Evolutionary conservation across 352 stramenopile genomes (phyloP).

Genomic region (Globisporangium alternatum): DNA sequence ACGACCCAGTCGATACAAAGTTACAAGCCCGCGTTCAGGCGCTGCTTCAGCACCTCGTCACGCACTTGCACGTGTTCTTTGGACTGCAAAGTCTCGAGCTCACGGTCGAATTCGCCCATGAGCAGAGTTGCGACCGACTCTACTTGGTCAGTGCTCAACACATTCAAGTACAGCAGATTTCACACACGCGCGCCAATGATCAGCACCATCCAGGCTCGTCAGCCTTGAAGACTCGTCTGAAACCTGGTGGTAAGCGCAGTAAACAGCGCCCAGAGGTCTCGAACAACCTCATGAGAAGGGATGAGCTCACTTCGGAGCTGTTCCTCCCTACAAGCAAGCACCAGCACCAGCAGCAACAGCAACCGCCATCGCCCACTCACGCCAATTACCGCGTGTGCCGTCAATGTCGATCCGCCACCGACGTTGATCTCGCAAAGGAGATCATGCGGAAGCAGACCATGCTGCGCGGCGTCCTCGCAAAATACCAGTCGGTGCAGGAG

Average conservation of each 20-base stretch:
- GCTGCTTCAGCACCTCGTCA: background rate
- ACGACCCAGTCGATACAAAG: background rate
- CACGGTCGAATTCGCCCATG: conserved; percentile 9
- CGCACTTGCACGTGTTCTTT: conserved; percentile 18
- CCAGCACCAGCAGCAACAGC: background rate
- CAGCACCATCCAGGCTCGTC: background rate
- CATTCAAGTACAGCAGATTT: conserved; percentile 2
- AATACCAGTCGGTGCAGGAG: conserved; percentile 25
- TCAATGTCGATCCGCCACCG: conserved; percentile 25
- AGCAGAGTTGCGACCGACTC: conserved; percentile 2
- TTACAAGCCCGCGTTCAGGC: background rate
- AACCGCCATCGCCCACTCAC: background rate
- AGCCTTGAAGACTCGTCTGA: background rate
- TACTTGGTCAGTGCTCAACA: conserved; percentile 18
- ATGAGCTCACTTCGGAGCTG: background rate
- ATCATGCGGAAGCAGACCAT: conserved; percentile 26
- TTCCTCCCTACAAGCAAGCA: background rate
- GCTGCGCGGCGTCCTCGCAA: conserved; percentile 22
- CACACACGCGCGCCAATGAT: background rate
- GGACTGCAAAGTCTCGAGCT: conserved; percentile 9
- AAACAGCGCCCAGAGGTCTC: background rate
- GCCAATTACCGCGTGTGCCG: conserved; percentile 27
- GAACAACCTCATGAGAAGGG: background rate
- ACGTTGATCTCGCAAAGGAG: conserved; percentile 34
- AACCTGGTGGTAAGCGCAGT: background rate